Evolutionary conservation across 306 rosid species (phyloP), one percentile per base, ranked within the genome.

Genomic region (Cicer yamashitae): DNA sequence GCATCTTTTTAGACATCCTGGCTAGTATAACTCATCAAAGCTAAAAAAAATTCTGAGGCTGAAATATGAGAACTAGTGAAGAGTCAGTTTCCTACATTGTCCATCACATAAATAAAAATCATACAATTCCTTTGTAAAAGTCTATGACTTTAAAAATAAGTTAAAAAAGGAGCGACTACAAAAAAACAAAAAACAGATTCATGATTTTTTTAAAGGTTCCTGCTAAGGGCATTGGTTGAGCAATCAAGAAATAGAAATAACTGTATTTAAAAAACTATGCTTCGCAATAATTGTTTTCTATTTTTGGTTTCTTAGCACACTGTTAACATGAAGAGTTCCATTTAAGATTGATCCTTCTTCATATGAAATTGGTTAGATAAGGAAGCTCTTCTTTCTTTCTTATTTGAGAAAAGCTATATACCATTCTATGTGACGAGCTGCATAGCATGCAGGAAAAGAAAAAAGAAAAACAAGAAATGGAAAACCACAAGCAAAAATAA

Each of bases 1-100:
- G 37, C 37, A 13, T 56, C 20, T 17, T 25, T 63, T 17, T 50
- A 50, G 63, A 82, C 39, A 20, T 41, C 41, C 46, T 20, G 43
- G 68, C 56, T 51, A 4, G 47, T 66, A 61, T 61, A 67, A 46
- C 77, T 67, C 44, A 38, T 74, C 78, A 53, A 73, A 78, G 34
- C 63, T 57, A 25, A 25, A 75, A 25, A 25, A 53, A 70, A 17
- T 15, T 37, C 13, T 0, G 15, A 25, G 60, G 70, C 30, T 43
- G 69, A 72, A 73, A 72, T 30, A 46, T 4, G 52, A 54, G 52
- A 63, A 63, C 6, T 15, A 22, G 39, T 34, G 46, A 40, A 39
- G 67, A 40, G 62, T 50, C 68, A 44, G 57, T 44, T 78, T 79
- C 50, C 58, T 70, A 70, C 41, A 22, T 20, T 8, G 46, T 46